phyloP scores from a whole-genome alignment of 176 grass and related monocot species.

The Raddia guianensis region DNA sequence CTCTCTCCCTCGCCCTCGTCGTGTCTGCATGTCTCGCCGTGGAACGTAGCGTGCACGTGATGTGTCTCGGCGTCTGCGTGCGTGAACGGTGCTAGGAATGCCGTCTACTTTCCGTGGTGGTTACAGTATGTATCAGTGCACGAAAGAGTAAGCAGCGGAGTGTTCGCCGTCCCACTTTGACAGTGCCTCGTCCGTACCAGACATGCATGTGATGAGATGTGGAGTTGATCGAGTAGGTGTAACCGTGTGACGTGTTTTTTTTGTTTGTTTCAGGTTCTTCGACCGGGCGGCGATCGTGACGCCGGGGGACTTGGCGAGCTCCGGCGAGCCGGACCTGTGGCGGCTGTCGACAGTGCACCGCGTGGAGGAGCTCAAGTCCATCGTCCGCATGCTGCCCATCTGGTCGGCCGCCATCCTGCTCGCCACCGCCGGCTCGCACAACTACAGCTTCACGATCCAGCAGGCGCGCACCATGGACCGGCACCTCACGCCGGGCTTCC shows the following conservation, averaged over 20 bases:
- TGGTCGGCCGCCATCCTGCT: constrained; percentile 57
- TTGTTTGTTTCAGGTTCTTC: constrained; percentile 25
- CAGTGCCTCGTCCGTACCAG: background rate
- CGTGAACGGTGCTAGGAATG: background rate
- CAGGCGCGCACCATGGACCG: constrained; percentile 82
- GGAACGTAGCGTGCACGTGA: background rate
- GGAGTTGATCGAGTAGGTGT: background rate
- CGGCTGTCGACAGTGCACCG: constrained; percentile 71
- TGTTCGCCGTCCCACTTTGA: background rate
- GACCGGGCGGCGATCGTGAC: constrained; percentile 39
- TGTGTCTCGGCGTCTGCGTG: constrained; percentile 2
- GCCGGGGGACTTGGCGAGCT: constrained; percentile 37
- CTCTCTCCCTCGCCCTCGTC: background rate
- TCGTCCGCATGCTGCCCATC: constrained; percentile 74
- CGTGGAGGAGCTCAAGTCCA: constrained; percentile 81
- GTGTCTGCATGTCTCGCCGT: background rate
- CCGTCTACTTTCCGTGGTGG: constrained; percentile 32
- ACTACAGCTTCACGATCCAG: constrained; percentile 46
- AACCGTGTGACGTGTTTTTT: too few relatives aligned
- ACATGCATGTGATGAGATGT: too few relatives aligned
- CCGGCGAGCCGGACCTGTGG: constrained; percentile 53
- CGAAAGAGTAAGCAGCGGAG: background rate
- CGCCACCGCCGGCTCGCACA: constrained; percentile 34
- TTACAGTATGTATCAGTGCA: constrained; percentile 7
- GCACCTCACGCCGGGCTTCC: constrained; percentile 39